Conservation (phyloP, 495 filamentous ascomycete species). For the Lentithecium fluviatile region DNA sequence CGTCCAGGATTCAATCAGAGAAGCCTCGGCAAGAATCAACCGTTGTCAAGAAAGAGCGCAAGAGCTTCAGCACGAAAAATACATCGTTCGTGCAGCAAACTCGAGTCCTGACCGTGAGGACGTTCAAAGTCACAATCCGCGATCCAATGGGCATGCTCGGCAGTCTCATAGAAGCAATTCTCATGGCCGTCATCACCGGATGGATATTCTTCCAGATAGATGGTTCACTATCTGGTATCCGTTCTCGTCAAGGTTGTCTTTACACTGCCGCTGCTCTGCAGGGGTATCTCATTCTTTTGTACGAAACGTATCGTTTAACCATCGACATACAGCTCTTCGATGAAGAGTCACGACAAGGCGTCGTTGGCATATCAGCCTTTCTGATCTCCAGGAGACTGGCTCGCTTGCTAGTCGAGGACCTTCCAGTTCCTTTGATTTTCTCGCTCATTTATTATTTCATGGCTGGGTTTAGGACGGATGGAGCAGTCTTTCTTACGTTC, state of each 20-base stretch:
- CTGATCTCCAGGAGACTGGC: constrained; percentile 65
- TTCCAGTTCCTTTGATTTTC: constrained; percentile 67
- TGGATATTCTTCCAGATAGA: constrained; percentile 67
- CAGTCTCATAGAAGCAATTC: constrained; percentile 61
- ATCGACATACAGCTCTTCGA: constrained; percentile 73
- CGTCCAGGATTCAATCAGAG: background rate
- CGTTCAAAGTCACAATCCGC: constrained; percentile 63
- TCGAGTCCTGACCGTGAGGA: constrained; percentile 61
- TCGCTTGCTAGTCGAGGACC: constrained; percentile 63
- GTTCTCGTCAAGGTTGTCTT: constrained; percentile 64
- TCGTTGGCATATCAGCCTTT: constrained; percentile 65
- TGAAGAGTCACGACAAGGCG: constrained; percentile 67
- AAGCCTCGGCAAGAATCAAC: background rate
- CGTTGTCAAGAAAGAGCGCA: background rate
- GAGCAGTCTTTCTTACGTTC: constrained; percentile 65
- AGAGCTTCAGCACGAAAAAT: background rate
- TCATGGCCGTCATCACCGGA: constrained; percentile 66
- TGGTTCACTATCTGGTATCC: constrained; percentile 60
- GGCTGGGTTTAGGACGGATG: constrained; percentile 63
- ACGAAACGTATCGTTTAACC: constrained; percentile 68
- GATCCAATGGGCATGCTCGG: constrained; percentile 71
- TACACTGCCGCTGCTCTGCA: constrained; percentile 67
- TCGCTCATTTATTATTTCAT: constrained; percentile 72
- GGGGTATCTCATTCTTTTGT: constrained; percentile 70
- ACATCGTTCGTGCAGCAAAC: constrained; percentile 58